A percentile compares a stretch with the other conserved stretches of the same genome.
Evolutionary conservation across 2,329 filamentous ascomycete species (phyloP).

Genomic region (Botrytis hyacinthi): DNA sequence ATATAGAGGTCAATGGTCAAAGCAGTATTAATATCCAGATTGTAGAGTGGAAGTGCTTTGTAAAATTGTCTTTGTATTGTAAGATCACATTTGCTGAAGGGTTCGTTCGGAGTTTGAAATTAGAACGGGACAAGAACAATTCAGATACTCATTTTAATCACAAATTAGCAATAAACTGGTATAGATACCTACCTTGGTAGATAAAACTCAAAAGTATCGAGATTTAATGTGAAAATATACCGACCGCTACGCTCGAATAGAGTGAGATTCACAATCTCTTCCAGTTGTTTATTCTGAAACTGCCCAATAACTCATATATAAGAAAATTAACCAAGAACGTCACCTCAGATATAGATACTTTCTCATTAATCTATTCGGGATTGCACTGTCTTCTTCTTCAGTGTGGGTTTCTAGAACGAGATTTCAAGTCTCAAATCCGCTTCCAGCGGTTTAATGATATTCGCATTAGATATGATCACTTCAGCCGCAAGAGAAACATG

Average conservation of each 20-base stretch:
- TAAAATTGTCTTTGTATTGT: not conserved
- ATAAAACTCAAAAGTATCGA: accelerated
- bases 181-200: too few species aligned
- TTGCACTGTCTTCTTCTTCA: not conserved
- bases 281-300: not conserved
- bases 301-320: too few species aligned
- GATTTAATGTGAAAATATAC: not conserved
- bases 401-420: not conserved
- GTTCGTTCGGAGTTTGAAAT: not conserved
- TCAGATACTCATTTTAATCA: not conserved
- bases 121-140: not conserved
- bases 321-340: not conserved
- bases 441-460: not conserved
- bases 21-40: not conserved
- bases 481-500: not conserved
- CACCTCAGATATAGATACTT: too few species aligned
- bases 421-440: not conserved
- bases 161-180: not conserved
- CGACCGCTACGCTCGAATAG: not conserved
- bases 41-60: not conserved
- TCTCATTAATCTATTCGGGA: not conserved
- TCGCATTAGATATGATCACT: not conserved
- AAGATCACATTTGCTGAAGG: not conserved
- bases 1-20: not conserved
- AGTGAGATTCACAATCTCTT: not conserved